phyloP scores from a whole-genome alignment of 768 basidiomycete species.

The Filobasidium floriforme region DNA sequence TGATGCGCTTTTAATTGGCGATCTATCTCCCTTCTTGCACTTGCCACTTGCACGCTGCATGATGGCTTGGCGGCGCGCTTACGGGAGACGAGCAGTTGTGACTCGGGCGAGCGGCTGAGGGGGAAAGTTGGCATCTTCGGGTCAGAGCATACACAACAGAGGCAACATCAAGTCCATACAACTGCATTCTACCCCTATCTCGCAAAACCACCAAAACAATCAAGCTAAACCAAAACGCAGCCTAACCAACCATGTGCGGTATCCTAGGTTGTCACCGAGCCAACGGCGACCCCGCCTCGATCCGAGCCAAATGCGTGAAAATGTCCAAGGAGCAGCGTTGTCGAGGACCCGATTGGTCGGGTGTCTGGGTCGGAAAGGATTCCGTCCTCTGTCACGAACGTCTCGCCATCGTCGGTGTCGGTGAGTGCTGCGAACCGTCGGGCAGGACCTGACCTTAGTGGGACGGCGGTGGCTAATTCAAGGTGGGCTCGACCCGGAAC shows the following conservation, averaged over 20 bases:
- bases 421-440: too few relatives aligned
- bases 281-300: slow-evolving; percentile 50
- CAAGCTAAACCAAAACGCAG: too few relatives aligned
- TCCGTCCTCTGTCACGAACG: slow-evolving; percentile 87
- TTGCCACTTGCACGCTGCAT: too few relatives aligned
- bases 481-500: slow-evolving; percentile 9
- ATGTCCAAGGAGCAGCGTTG: slow-evolving; percentile 84
- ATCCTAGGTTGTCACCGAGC: slow-evolving; percentile 80
- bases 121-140: too few relatives aligned
- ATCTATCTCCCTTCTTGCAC: too few relatives aligned
- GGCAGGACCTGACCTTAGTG: too few relatives aligned
- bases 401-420: slow-evolving; percentile 94
- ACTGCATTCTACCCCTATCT: too few relatives aligned
- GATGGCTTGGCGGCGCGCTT: too few relatives aligned
- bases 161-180: too few relatives aligned
- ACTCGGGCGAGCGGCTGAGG: too few relatives aligned
- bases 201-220: too few relatives aligned
- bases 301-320: slow-evolving; percentile 68
- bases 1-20: neutral
- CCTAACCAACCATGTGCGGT: slow-evolving; percentile 70
- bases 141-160: neutral
- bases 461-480: neutral
- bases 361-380: slow-evolving; percentile 77
- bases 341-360: slow-evolving; percentile 97
- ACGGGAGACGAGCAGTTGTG: too few relatives aligned